Base-by-base conservation (phyloP, 2,329 filamentous ascomycete species). In the Bertia moriformis region DNA sequence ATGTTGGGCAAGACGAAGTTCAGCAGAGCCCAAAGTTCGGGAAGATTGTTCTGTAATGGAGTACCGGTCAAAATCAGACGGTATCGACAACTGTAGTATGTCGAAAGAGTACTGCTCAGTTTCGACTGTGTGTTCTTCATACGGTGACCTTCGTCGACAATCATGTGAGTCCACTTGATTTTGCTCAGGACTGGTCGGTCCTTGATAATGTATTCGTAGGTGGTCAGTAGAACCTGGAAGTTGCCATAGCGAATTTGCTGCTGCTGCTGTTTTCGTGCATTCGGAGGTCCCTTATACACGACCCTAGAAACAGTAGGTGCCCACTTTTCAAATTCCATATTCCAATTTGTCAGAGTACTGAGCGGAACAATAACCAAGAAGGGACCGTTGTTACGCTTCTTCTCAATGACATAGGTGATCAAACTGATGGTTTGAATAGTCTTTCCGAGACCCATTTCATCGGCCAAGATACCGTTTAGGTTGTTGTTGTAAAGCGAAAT, bases 401-500 rank as follows among this genome's bases (percentile, higher is more conserved):
- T 73, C 56, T 84, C 79, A 48, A 84, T 83, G 41, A 85, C 70
- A 51, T 84, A 78, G 12, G 80, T 84, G 50, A 85, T 73, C 59
- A 85, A 63, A 64, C 75, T 81, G 55, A 85, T 84, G 14, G 80
- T 83, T 54, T 85, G 80, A 45, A 85, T 85, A 2, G 80, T 85
- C 60, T 85, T 85, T 53, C 80, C 80, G 37, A 85, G 73, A 69
- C 80, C 80, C 80, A 85, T 85, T 56, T 85, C 80, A 48, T 85
- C 80, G 40, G 80, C 80, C 48, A 85, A 60, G 45, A 85, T 83
- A 67, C 80, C 80, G 52, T 85, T 84, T 44, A 85, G 63, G 53
- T 84, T 84, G 62, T 85, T 85, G 69, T 85, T 85, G 64, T 83
- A 85, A n/a, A 85, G 65, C 13, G 80, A 85, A 43, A 85, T 79